Evolutionary conservation across 2,329 filamentous ascomycete genomes (phyloP).

Genomic region (Phaeoacremonium minimum): DNA sequence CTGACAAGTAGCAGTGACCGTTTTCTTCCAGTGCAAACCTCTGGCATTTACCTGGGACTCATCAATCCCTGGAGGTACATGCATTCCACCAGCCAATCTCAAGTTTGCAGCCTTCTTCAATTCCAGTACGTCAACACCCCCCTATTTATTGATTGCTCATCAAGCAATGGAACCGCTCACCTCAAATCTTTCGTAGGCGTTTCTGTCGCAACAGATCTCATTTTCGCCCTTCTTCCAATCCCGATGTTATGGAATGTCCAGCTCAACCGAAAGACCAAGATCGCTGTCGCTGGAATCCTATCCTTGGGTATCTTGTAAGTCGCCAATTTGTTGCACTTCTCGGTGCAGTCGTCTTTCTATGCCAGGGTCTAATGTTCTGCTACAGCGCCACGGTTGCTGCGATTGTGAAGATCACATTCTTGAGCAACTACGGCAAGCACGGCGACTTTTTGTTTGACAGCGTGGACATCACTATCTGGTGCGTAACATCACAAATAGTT

Average conservation of each 20-base stretch:
- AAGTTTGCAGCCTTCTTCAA: constrained; percentile 20
- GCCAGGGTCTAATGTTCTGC: background rate
- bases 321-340: no score
- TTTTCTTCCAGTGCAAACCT: no score
- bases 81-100: constrained; percentile 15
- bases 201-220: constrained; percentile 22
- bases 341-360: no score
- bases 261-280: constrained; percentile 19
- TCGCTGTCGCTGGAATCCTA: constrained; percentile 16
- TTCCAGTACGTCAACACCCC: constrained; percentile 37
- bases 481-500: no score
- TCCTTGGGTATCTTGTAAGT: constrained; percentile 21
- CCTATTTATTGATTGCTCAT: constrained; percentile 35
- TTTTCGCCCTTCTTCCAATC: constrained; percentile 20
- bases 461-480: constrained; percentile 21
- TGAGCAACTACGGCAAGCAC: constrained; percentile 16
- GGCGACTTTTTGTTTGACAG: constrained; percentile 21
- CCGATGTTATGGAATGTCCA: constrained; percentile 22
- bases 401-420: constrained; percentile 19
- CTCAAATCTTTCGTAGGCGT: no score
- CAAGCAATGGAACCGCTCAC: no score
- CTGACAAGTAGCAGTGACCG: no score
- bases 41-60: no score
- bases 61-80: no score
- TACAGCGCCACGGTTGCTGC: constrained; percentile 17